These are phyloP conservation scores for Ascomycota sp. DNA, from an alignment of 2,329 filamentous ascomycete species.

Conservation along the genomic window DNA sequence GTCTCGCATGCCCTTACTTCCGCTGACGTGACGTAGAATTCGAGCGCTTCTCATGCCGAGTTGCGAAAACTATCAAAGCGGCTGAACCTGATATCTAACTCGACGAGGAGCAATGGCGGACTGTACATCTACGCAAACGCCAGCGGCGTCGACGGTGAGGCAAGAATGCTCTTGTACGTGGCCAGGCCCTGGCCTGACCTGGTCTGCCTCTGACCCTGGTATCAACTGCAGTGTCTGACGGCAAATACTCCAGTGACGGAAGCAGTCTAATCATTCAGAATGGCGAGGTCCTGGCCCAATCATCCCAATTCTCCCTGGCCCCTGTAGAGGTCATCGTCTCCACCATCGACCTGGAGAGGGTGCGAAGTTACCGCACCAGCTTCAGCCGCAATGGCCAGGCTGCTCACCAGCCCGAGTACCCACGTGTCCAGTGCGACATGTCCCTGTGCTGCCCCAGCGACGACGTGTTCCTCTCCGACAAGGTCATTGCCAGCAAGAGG, in stretches of 20 bases:
- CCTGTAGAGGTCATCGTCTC: constrained; percentile 46
- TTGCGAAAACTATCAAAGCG: constrained; percentile 45
- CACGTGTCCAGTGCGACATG: constrained; percentile 10
- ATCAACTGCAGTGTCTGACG: too few species aligned
- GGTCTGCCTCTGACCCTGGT: too few species aligned
- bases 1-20: too few species aligned
- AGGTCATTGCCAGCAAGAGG: constrained; percentile 4
- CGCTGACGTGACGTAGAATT: too few species aligned
- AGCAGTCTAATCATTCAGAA: constrained; percentile 40
- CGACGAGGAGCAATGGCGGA: constrained; percentile 40
- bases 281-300: constrained; percentile 41
- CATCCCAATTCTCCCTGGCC: constrained; percentile 40
- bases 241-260: constrained; percentile 1
- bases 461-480: constrained; percentile 10
- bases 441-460: constrained; percentile 4
- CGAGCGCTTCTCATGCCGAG: constrained; percentile 18
- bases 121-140: constrained; percentile 27
- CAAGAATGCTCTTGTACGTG: background rate
- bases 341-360: constrained; percentile 51
- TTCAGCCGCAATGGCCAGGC: constrained; percentile 38
- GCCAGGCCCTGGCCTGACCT: too few species aligned
- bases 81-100: constrained; percentile 43
- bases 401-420: constrained; percentile 16
- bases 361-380: constrained; percentile 16
- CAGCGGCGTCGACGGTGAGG: constrained; percentile 25